Evolutionary conservation across 1,284 basidiomycete genomes (phyloP).

Genomic region (Polyporus tsugae): DNA sequence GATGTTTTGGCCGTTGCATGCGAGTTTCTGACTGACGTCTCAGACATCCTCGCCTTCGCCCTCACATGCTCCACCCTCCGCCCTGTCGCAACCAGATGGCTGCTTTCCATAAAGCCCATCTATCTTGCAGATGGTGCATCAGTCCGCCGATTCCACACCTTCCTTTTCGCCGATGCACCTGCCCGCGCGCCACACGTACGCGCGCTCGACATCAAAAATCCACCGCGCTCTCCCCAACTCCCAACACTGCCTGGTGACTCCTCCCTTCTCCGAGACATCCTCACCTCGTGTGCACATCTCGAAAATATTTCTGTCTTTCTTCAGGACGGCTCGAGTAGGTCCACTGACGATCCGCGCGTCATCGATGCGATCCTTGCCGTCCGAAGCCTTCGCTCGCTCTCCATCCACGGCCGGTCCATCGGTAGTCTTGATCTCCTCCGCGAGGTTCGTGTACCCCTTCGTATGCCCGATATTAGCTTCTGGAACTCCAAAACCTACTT

Average conservation of each 20-base stretch:
- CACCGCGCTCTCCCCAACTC: neutral
- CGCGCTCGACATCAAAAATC: neutral
- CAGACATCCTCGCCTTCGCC: conserved; percentile 1
- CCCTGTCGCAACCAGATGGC: neutral
- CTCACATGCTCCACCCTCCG: neutral
- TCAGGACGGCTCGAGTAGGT: neutral
- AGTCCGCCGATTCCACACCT: neutral
- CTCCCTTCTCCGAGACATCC: neutral
- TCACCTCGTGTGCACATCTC: neutral
- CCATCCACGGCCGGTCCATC: neutral
- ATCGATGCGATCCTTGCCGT: neutral
- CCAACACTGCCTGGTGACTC: neutral
- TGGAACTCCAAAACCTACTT: neutral
- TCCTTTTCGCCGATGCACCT: neutral
- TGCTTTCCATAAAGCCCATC: neutral
- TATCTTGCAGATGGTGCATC: neutral
- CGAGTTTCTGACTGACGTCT: neutral
- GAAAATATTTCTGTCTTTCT: neutral
- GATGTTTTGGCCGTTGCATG: neutral
- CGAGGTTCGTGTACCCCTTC: neutral
- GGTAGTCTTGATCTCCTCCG: neutral
- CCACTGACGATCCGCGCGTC: neutral
- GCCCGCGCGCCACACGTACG: neutral
- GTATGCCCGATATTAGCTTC: neutral
- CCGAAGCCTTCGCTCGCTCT: conserved; percentile 1